Base-by-base conservation (phyloP, 2,329 filamentous ascomycete genomes). In the Alternaria arborescens region DNA sequence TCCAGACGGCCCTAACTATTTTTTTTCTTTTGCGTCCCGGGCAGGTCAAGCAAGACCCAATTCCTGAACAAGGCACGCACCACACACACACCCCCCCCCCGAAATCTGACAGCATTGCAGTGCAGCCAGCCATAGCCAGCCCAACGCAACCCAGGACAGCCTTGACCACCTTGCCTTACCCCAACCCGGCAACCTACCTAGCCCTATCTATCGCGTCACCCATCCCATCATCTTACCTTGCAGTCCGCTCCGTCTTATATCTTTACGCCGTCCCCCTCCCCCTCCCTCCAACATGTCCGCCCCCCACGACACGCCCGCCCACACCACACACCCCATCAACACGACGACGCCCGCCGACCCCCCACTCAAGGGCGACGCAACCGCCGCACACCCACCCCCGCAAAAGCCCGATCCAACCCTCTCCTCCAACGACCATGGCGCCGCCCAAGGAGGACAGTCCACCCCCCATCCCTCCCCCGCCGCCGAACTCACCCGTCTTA, bases 401-500 rank as follows among this genome's bases (percentile, higher is more conserved):
- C 52, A 63, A 38, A 69, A 68, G 42, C 74, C 73, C n/a, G 77
- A 78, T 59, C 77, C 77, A 20, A 78, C 76, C 2, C 65, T 74
- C 59, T 63, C 68, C 52, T 67, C 66, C 68, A 69, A 78, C 77
- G 26, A 81, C 47, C 32, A 60, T 60, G 58, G 40, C 80, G 77
- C 78, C 80, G 65, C 80, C 81, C 71, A 83, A 79, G 74, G 81
- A 83, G 69, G 81, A 79, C 72, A 80, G 78, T 52, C 82, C 82
- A 61, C 82, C 82, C 43, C 82, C 82, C 61, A 76, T 82, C 52
- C 82, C 82, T 64, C 82, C 82, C 57, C 81, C 79, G 59, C 79
- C 79, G 59, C 79, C 79, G 84, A 88, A 87, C 74, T 77, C 74
- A 62, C 75, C 73, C 60, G 71, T 86, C 87, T 89, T 86, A 86